Evolutionary conservation across 2,329 filamentous ascomycete species (phyloP), one percentile per base, ranked within the genome.

Genomic region (Xylariaceae sp.): DNA sequence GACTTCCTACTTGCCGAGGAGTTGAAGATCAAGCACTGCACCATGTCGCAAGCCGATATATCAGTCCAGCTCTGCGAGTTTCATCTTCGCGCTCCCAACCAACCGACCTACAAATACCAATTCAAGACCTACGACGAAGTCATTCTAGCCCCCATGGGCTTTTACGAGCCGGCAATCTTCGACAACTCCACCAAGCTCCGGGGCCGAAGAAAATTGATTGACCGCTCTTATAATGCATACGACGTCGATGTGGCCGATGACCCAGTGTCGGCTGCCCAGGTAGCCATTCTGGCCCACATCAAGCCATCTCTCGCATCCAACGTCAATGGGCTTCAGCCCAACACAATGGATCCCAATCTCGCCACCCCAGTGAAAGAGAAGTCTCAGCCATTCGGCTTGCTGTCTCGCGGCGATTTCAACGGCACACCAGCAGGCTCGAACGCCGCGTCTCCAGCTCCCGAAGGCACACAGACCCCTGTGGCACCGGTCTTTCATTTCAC

Each of bases 121-220:
- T 97, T 97, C 81, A 97, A 97, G 79, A 92, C 90, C 0, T 99
- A 97, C 70, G 94, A 99, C 67, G 94, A 97, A 74, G 89, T 95
- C 18, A 90, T 96, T 67, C 81, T 99, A n/a, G 89, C 94, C 0
- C 89, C 92, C 0, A 91, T 96, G 88, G 92, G 92, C n/a, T 89
- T 92, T 69, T 97, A 95, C 73, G 89, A 93, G 61, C 93, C 94
- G 0, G 78, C 83, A 2, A 88, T 97, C 57, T 96, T 97, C 67
- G 90, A 96, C 71, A 88, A 92, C 68, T 85, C 82, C 34, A 76
- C 82, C 42, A 99, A 99, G 77, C 82, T 97, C 9, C 78, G 81
- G 17, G 88, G 90, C 48, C 86, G 93, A 53, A 85, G 91, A 65
- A 92, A 88, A 69, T 79, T 97, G 18, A 85, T 97, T 37, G 87